These are phyloP conservation scores for Colletotrichum lentis DNA, from an alignment of 2,329 filamentous ascomycete species.

Conservation along the genomic window DNA sequence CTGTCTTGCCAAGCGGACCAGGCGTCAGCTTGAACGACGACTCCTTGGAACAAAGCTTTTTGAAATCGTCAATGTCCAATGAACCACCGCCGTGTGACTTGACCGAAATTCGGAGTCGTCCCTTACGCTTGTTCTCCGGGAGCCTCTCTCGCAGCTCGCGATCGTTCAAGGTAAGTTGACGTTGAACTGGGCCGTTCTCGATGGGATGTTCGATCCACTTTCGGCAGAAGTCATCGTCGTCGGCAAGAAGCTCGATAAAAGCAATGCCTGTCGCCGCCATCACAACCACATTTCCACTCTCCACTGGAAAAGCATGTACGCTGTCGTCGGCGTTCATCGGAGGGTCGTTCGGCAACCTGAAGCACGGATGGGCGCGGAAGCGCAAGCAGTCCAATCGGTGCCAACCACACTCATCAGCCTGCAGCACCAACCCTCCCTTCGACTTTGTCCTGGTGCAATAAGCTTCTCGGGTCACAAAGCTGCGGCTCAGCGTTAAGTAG, in stretches of 20 bases:
- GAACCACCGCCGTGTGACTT: slow-evolving; percentile 79
- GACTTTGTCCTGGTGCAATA: slow-evolving; percentile 88
- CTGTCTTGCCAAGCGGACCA: slow-evolving; percentile 67
- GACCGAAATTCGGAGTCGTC: slow-evolving; percentile 74
- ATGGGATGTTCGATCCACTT: slow-evolving; percentile 82
- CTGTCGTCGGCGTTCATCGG: slow-evolving; percentile 72
- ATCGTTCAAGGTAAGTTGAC: slow-evolving; percentile 79
- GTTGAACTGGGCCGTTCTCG: slow-evolving; percentile 68
- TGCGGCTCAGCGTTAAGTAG: slow-evolving; percentile 83
- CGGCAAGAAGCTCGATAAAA: slow-evolving; percentile 82
- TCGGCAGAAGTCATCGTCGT: slow-evolving; percentile 82
- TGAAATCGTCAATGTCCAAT: slow-evolving; percentile 80
- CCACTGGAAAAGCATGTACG: slow-evolving; percentile 86
- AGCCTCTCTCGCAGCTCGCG: slow-evolving; percentile 75
- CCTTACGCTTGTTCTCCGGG: slow-evolving; percentile 76
- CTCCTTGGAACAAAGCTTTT: slow-evolving; percentile 73
- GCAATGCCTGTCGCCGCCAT: slow-evolving; percentile 84
- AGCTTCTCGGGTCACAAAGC: slow-evolving; percentile 81
- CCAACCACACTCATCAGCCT: slow-evolving; percentile 88
- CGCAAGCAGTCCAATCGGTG: slow-evolving; percentile 88
- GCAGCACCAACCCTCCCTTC: slow-evolving; percentile 77
- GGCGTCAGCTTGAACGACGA: slow-evolving; percentile 77
- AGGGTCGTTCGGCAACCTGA: slow-evolving; percentile 81
- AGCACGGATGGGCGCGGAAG: slow-evolving; percentile 90
- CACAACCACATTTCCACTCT: slow-evolving; percentile 77